phyloP scores from a whole-genome alignment of 2,329 filamentous ascomycete species.

The Arthrobotrys sphaeroides region DNA sequence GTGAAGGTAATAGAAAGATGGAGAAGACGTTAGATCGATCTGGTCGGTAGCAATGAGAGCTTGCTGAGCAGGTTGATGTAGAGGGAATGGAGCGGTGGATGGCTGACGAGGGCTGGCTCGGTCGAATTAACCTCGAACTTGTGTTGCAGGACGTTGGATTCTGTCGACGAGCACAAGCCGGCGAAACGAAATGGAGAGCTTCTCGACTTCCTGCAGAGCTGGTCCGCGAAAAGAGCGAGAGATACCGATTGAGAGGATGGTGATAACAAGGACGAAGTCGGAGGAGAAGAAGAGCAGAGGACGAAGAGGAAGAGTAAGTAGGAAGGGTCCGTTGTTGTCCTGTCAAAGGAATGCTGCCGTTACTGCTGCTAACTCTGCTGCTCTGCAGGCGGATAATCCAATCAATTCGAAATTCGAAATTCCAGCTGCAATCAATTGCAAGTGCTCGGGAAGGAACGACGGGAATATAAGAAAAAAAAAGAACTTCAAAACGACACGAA shows the following conservation, averaged over 20 bases:
- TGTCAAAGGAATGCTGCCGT: slow-evolving; percentile 51
- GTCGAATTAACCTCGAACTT: slow-evolving; percentile 11
- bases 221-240: background rate
- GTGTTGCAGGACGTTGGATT: slow-evolving; percentile 41
- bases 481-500: slow-evolving; percentile 6
- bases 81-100: background rate
- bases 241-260: background rate
- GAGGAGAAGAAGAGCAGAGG: background rate
- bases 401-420: background rate
- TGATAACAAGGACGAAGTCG: slow-evolving; percentile 9
- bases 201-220: slow-evolving; percentile 23
- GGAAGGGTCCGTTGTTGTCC: slow-evolving; percentile 16
- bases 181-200: slow-evolving; percentile 31
- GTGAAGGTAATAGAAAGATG: background rate
- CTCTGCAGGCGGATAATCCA: slow-evolving; percentile 4
- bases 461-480: slow-evolving; percentile 1
- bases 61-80: background rate
- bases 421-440: background rate
- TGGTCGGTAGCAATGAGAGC: background rate
- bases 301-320: too few species aligned
- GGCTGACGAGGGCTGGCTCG: slow-evolving; percentile 49
- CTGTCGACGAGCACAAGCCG: slow-evolving; percentile 13
- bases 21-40: background rate
- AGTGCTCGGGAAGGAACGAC: slow-evolving; percentile 9
- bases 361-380: slow-evolving; percentile 14